These are phyloP conservation scores for Picea abies DNA, from an alignment of 83 land plant genomes.

Conservation along the genomic window DNA sequence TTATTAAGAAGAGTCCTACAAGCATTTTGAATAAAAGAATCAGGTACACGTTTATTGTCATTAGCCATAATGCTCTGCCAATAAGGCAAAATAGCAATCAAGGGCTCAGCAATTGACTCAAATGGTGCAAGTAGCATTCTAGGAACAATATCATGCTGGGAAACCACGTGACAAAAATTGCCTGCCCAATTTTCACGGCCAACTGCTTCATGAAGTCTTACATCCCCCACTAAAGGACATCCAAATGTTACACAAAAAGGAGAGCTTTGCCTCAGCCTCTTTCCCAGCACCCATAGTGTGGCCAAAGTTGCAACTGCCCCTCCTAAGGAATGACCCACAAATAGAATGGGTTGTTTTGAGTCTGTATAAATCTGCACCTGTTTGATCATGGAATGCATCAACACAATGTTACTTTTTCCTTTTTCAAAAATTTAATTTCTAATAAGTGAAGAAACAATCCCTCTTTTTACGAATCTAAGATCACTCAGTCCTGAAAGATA, in stretches of 20 bases:
- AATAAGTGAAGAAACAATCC: no score
- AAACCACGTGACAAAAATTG: no score
- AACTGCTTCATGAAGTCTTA: slow-evolving; percentile 39
- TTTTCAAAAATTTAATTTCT: no score
- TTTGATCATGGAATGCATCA: background rate
- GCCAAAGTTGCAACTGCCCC: slow-evolving; percentile 17
- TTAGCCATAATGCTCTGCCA: slow-evolving; percentile 16
- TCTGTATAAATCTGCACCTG: slow-evolving; percentile 4
- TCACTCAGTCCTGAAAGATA: no score
- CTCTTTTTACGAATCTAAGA: no score
- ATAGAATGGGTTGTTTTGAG: background rate
- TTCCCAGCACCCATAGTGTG: slow-evolving; percentile 7
- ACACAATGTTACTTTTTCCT: no score
- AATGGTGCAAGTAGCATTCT: no score
- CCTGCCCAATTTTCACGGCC: slow-evolving; percentile 60
- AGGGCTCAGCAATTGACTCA: no score
- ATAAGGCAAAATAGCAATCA: no score
- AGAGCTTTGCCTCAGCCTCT: background rate
- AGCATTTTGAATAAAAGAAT: slow-evolving; percentile 36
- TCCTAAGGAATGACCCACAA: slow-evolving; percentile 17
- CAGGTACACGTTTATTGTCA: slow-evolving; percentile 31
- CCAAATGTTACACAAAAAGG: slow-evolving; percentile 63
- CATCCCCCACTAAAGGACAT: slow-evolving; percentile 57
- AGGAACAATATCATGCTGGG: no score
- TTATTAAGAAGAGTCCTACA: slow-evolving; percentile 15